Conservation (phyloP, 1,284 basidiomycete species). For the Puccinia brachypodii region DNA sequence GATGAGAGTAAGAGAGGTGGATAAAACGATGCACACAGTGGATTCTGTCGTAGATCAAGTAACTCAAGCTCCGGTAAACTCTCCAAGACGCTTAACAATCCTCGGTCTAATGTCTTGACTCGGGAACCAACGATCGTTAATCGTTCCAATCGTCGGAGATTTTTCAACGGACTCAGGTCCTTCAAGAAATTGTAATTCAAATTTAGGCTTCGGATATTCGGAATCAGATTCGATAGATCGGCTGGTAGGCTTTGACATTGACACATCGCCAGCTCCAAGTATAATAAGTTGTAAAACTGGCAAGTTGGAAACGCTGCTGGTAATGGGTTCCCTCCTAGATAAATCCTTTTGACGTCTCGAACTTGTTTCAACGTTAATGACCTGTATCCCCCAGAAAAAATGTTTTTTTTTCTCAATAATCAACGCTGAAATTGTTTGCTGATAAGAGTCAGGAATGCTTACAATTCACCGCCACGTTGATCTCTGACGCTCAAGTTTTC, state of each 20-base stretch:
- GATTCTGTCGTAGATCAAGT: slow-evolving; percentile 91
- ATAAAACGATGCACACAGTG: slow-evolving; percentile 90
- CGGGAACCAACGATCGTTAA: slow-evolving; percentile 81
- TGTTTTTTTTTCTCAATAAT: slow-evolving; percentile 12
- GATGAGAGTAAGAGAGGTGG: slow-evolving; percentile 70
- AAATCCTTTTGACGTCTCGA: slow-evolving; percentile 85
- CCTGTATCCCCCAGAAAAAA: slow-evolving; percentile 48
- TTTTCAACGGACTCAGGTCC: slow-evolving; percentile 68
- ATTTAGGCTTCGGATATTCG: slow-evolving; percentile 88
- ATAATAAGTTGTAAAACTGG: slow-evolving; percentile 81
- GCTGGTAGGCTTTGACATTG: slow-evolving; percentile 73
- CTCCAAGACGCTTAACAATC: slow-evolving; percentile 69
- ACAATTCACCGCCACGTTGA: slow-evolving; percentile 74
- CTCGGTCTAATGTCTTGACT: slow-evolving; percentile 66
- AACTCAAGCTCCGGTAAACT: slow-evolving; percentile 76
- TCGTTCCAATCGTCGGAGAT: slow-evolving; percentile 74
- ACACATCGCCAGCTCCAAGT: slow-evolving; percentile 90
- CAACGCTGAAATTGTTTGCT: slow-evolving; percentile 5
- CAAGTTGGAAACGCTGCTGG: slow-evolving; percentile 61
- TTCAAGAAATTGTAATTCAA: slow-evolving; percentile 90
- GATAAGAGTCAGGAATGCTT: slow-evolving; percentile 58
- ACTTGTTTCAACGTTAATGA: slow-evolving; percentile 68
- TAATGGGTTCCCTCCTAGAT: slow-evolving; percentile 70
- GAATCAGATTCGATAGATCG: slow-evolving; percentile 68
- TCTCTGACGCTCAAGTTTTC: slow-evolving; percentile 90